phyloP scores from a whole-genome alignment of 257 asterid genomes.

The Plantago ovata region DNA sequence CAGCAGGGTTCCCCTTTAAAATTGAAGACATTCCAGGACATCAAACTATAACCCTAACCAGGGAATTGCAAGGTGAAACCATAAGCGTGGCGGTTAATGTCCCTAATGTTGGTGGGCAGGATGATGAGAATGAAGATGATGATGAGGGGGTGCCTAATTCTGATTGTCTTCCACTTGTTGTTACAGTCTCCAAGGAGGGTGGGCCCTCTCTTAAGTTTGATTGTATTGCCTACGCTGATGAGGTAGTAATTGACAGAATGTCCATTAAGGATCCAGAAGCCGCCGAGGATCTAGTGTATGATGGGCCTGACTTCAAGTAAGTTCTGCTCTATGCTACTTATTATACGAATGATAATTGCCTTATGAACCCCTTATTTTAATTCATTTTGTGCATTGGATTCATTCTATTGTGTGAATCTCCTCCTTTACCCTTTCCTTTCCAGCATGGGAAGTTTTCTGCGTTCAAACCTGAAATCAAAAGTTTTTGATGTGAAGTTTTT shows the following conservation, averaged over 20 bases:
- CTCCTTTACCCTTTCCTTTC: no score
- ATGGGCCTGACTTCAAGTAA: constrained; percentile 84
- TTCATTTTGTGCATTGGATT: no score
- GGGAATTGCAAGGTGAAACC: constrained; percentile 64
- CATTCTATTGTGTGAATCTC: no score
- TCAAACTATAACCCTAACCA: constrained; percentile 54
- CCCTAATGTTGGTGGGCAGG: constrained; percentile 66
- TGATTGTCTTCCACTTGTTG: constrained; percentile 50
- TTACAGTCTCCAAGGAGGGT: constrained; percentile 54
- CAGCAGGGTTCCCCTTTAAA: constrained; percentile 62
- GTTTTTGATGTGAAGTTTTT: no score
- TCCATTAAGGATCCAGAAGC: constrained; percentile 46
- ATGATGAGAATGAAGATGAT: no score
- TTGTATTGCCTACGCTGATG: constrained; percentile 70
- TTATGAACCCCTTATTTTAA: background rate
- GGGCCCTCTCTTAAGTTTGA: constrained; percentile 71
- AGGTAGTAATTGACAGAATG: constrained; percentile 56
- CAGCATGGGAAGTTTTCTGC: no score
- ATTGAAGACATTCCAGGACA: constrained; percentile 66
- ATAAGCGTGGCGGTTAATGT: constrained; percentile 70
- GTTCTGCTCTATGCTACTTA: constrained; percentile 23
- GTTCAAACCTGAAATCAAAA: no score
- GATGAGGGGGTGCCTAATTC: constrained; percentile 27
- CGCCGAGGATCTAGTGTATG: constrained; percentile 72
- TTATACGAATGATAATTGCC: background rate